Evolutionary conservation across 2,329 filamentous ascomycete species (phyloP), one percentile per base, ranked within the genome.

Genomic region (Aspergillus sp.): DNA sequence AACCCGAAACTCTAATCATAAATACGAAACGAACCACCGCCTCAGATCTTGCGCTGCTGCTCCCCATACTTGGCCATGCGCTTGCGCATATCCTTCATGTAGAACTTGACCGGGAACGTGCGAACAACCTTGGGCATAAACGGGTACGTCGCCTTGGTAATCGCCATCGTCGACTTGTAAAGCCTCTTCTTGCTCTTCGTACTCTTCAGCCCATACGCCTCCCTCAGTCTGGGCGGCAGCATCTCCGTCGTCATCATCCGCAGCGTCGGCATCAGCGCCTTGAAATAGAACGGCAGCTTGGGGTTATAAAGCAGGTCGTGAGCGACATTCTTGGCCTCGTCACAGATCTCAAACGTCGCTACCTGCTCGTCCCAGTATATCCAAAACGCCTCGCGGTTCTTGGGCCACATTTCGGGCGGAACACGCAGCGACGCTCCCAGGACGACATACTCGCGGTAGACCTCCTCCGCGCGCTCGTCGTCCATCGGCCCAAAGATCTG

Each of bases 341-440:
- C 59, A 3, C 69, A 74, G 37, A 77, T 62, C 24, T 72, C 54
- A 15, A 76, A 62, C 1, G 65, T 70, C 37, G 63, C 67, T 22
- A 77, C 65, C 47, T 73, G 68, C 41, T 67, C 57, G 55, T 77
- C 60, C 75, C 75, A 77, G 62, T 77, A 76, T 15, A 54, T 57
- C 73, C 72, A 73, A 54, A 76, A 76, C 2, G 68, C 73, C 33
- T 65, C 65, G 6, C 72, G 66, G 30, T 63, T 68, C 13, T 54
- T 60, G 0, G 75, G 74, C 74, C 75, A 77, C 68, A 73, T 71
- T 13, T 70, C 68, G 0, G 70, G 64, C 6, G 68, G 70, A 37
- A 76, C 68, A 4, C 68, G 64, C 19, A 72, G 60, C 0, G 69
- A 70, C 9, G 61, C 62, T 0, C 66, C 68, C 2, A 72, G 50